Conservation (phyloP, 2,329 filamentous ascomycete species). For the Monosporascus cannonballus region DNA sequence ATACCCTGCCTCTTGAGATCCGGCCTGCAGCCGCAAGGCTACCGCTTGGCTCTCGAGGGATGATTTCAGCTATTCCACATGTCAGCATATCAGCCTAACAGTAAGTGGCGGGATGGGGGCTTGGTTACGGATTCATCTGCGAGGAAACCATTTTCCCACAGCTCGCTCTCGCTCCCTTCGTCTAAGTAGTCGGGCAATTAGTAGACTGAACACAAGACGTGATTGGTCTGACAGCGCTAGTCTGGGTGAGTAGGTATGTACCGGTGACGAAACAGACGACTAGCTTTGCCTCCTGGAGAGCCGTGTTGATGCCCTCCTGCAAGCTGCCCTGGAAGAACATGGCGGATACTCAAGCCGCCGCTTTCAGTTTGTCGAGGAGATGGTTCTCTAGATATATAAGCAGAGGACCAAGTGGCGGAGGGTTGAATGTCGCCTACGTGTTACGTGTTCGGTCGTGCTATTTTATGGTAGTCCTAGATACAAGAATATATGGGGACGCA, state of each 20-base stretch:
- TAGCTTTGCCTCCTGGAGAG: slow-evolving; percentile 68
- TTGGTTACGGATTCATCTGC: slow-evolving; percentile 45
- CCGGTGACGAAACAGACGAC: slow-evolving; percentile 82
- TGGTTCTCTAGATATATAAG: no score
- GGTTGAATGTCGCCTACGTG: no score
- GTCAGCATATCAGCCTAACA: slow-evolving; percentile 9
- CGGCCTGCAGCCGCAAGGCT: slow-evolving; percentile 62
- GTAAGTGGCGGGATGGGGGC: neutral
- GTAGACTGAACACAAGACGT: neutral
- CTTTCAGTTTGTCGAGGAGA: no score
- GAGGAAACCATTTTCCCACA: slow-evolving; percentile 69
- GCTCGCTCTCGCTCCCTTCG: slow-evolving; percentile 58
- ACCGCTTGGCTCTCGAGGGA: slow-evolving; percentile 59
- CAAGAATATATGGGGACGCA: no score
- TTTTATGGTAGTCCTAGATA: no score
- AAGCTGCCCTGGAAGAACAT: slow-evolving; percentile 83
- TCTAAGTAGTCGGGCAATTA: slow-evolving; percentile 42
- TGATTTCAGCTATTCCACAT: slow-evolving; percentile 40
- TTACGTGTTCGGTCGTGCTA: no score
- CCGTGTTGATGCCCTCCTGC: slow-evolving; percentile 72
- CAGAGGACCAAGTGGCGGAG: no score
- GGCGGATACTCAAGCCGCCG: slow-evolving; percentile 1
- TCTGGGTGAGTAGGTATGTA: slow-evolving; percentile 28
- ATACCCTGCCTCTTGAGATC: slow-evolving; percentile 75
- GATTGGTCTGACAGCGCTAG: no score